Base-by-base conservation (phyloP, 805 yeast genomes). In the Dipodascopsis uninucleata region DNA sequence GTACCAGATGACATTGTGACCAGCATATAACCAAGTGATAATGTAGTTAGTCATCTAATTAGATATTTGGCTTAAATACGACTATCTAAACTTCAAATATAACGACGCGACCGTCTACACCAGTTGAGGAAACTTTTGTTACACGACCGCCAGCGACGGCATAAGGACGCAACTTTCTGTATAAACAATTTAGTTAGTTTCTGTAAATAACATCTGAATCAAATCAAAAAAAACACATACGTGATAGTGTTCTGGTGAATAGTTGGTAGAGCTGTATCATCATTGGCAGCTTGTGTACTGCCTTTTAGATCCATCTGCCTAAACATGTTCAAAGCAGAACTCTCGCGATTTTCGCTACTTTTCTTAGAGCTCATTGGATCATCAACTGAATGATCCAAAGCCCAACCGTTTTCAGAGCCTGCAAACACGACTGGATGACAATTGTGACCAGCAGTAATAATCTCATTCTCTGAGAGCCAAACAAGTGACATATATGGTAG, bases 281-380 rank as follows among this genome's bases (percentile, higher is more conserved):
- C 66, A 43, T 64, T 62, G 24, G 63, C 63, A 44, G 66, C 71
- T 42, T 70, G 69, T 58, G 69, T 71, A 45, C 85, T 77, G 48
- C 99, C 99, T 72, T 88, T 93, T 64, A 90, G 76, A 68, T 93
- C 99, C 75, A 93, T 71, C 66, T 90, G 96, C 67, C 86, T 81
- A 71, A 93, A 93, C 89, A 90, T 87, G 69, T 85, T 84, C 65
- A 93, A 76, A 4, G 76, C 70, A 10, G 75, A 68, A 41, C 63
- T 63, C 33, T 68, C 71, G 10, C 75, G 75, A 45, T 74, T 76
- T 43, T 77, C 85, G 14, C 62, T 65, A 18, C 62, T 66, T 50
- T 64, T 49, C 52, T 57, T 59, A 28, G 62, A 54, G 39, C 58
- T 52, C 22, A 55, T 53, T 10, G 69, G 78, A 56, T 79, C 88